phyloP scores from a whole-genome alignment of 2,329 filamentous ascomycete genomes.

The Fusarium sp. region DNA sequence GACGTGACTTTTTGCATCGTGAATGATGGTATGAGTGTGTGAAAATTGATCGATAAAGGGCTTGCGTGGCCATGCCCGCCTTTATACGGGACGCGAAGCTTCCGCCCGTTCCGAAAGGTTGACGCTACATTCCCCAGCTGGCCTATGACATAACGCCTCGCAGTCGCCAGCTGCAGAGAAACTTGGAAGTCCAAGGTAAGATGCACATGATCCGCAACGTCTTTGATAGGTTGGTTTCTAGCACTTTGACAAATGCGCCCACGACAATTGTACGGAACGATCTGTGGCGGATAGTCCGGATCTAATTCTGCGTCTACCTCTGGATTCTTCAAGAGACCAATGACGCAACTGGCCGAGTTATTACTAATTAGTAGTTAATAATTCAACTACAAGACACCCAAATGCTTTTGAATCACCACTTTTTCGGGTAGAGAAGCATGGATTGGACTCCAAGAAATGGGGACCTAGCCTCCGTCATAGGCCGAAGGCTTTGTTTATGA shows the following conservation, averaged over 20 bases:
- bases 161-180: background rate
- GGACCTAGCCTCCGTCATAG: background rate
- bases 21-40: background rate
- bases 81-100: background rate
- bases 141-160: background rate
- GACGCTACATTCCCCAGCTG: background rate
- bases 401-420: rapidly evolving
- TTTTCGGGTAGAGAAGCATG: background rate
- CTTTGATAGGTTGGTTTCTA: background rate
- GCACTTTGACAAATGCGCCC: background rate
- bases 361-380: background rate
- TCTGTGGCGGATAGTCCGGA: background rate
- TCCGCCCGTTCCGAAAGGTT: background rate
- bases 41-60: background rate
- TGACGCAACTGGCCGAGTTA: background rate
- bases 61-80: background rate
- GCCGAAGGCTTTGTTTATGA: too few relatives aligned
- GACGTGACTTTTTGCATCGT: slow-evolving; percentile 52
- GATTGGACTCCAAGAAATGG: background rate
- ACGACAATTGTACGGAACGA: background rate
- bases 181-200: background rate
- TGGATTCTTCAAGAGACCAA: background rate
- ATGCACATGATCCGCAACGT: background rate
- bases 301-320: background rate
- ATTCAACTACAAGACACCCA: background rate